Evolutionary conservation across 2,329 filamentous ascomycete species (phyloP).

Genomic region (Calcarisporium arbuscula): DNA sequence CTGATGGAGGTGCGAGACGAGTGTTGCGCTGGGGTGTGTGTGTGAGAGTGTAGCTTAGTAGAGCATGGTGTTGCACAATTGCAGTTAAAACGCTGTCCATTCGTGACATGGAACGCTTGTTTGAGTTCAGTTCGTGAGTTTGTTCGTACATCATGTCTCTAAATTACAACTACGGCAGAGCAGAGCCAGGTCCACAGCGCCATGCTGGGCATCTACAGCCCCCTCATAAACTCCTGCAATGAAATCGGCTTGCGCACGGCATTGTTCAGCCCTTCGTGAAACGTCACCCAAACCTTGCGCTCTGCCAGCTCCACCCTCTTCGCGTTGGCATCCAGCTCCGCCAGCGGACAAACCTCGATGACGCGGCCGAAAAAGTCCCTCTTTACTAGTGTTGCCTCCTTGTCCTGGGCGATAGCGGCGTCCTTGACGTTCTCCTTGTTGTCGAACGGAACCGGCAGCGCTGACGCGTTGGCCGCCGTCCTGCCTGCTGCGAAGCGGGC

Average conservation of each 20-base stretch:
- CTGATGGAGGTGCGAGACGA: neutral
- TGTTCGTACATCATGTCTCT: too few species aligned
- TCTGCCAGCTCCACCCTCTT: slow-evolving; percentile 37
- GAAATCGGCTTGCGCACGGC: slow-evolving; percentile 85
- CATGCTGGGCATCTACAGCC: slow-evolving; percentile 39
- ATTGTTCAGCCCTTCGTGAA: slow-evolving; percentile 86
- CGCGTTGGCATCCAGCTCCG: slow-evolving; percentile 34
- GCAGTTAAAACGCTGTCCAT: neutral
- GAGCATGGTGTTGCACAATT: neutral
- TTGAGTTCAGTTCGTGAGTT: too few species aligned
- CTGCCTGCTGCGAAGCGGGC: slow-evolving; percentile 53
- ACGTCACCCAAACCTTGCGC: slow-evolving; percentile 75
- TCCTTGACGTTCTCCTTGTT: slow-evolving; percentile 28
- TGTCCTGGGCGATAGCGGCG: slow-evolving; percentile 1
- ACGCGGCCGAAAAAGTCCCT: slow-evolving; percentile 82
- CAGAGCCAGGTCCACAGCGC: neutral
- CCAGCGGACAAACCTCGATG: slow-evolving; percentile 39
- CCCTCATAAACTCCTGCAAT: slow-evolving; percentile 68
- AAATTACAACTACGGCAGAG: too few species aligned
- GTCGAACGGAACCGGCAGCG: slow-evolving; percentile 6
- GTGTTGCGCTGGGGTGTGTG: neutral
- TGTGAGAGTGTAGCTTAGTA: neutral
- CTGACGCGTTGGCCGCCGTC: neutral
- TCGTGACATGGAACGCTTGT: too few species aligned
- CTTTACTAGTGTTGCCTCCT: slow-evolving; percentile 46